Evolutionary conservation across 208 protist genomes (phyloP), one percentile per base, ranked within the genome.

Genomic region (Herpetomonas samuelpessoai): DNA sequence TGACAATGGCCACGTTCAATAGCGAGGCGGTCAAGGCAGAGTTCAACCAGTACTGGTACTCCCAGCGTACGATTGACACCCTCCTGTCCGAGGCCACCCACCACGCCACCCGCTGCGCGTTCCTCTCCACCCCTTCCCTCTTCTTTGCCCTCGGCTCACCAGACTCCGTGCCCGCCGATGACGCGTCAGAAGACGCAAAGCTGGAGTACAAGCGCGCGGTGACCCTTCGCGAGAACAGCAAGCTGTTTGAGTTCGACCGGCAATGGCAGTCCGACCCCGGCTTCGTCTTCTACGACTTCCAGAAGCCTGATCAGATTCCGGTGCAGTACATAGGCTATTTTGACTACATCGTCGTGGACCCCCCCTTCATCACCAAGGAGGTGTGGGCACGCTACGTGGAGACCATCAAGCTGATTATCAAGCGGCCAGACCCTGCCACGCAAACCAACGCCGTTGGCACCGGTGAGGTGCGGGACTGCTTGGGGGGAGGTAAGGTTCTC

Each of bases 41-140:
- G 62, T 73, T 88, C 47, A 98, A 98, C 61, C 94, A 98, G 68
- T 98, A 98, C 68, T 98, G 94, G 92, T 98, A 97, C 76, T 94
- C 84, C n/a, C 25, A 55, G n/a, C 28, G 67, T 31, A 96, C 92
- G 10, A 93, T 97, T 54, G 22, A 74, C 10, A 49, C 73, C 0
- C 31, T 98, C 2, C 26, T 91, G 16, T 61, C 62, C 0, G 94
- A 97, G 67, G 75, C 96, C 25, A 31, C 45, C 10, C 75, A 88
- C 51, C 79, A 89, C 65, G 78, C 75, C 47, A 80, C 79, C 14
- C 44, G 69, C 26, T 92, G 80, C 48, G 94, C 92, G 10, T 97
- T 96, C 51, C 66, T 98, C 10, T 97, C 94, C 3, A 95, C 88
- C 1, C 94, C 94, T 4, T 93, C 86, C 0, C 65, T 98, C 10